A percentile compares a stretch with the other conserved stretches of the same genome.
Conservation (phyloP, 2,329 filamentous ascomycete species). For the Colletotrichum spinosum region DNA sequence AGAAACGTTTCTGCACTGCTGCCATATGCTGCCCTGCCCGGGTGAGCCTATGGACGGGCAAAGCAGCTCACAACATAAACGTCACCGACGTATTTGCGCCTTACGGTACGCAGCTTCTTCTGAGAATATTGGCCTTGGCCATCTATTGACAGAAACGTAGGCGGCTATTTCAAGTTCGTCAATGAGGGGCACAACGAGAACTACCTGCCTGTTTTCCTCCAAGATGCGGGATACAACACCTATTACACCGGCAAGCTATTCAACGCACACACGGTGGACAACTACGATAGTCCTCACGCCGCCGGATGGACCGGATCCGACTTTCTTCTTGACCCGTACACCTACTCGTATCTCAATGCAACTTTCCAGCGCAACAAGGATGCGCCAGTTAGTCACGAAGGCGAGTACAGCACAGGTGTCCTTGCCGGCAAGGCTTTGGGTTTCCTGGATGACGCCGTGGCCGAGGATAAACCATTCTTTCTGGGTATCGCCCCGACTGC, state of each 20-base stretch:
- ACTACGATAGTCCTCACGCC: conserved; percentile 62
- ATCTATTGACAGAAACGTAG: conserved; percentile 35
- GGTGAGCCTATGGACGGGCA: conserved; percentile 70
- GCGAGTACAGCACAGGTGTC: conserved; percentile 62
- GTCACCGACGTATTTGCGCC: conserved; percentile 68
- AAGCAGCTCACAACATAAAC: conserved; percentile 77
- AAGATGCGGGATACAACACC: conserved; percentile 61
- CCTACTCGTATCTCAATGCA: conserved; percentile 75
- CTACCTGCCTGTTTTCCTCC: conserved; percentile 63
- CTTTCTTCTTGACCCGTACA: conserved; percentile 73
- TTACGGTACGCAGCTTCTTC: conserved; percentile 1
- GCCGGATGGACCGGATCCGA: conserved; percentile 66
- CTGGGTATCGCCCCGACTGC: conserved; percentile 73
- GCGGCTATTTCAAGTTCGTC: conserved; percentile 61
- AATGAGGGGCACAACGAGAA: conserved; percentile 59
- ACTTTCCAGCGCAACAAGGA: conserved; percentile 71
- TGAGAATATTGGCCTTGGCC: no score
- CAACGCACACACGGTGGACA: conserved; percentile 59
- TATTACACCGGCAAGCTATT: conserved; percentile 67
- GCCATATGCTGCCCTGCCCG: conserved; percentile 73
- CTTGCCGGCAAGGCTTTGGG: conserved; percentile 69
- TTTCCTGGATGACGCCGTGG: conserved; percentile 70
- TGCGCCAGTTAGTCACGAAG: conserved; percentile 48
- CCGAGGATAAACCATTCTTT: conserved; percentile 71
- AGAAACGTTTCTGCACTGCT: conserved; percentile 72